Conservation (phyloP, 805 yeast species). For the Zygotorulaspora chibaensis region DNA sequence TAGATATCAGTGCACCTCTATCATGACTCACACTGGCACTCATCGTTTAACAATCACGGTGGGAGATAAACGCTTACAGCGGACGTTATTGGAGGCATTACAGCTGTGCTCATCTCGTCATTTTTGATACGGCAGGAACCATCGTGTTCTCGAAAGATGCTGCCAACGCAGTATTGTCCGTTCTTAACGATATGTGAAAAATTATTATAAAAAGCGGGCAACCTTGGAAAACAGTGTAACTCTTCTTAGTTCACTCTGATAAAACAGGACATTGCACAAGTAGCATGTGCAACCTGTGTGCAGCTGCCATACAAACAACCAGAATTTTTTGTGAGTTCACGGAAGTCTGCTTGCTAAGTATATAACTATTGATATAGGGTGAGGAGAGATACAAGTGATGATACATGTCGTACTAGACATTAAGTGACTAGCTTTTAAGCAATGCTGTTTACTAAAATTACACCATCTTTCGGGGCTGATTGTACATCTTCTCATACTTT, state of each 20-base stretch:
- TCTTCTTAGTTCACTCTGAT: too few relatives aligned
- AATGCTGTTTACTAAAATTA: slow-evolving; percentile 37
- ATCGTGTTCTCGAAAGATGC: neutral
- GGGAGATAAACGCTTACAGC: too few relatives aligned
- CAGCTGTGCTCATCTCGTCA: too few relatives aligned
- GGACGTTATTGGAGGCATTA: too few relatives aligned
- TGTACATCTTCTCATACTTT: slow-evolving; percentile 4
- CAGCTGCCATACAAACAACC: too few relatives aligned
- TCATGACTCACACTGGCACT: slow-evolving; percentile 13
- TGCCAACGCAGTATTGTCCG: too few relatives aligned
- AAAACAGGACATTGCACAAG: too few relatives aligned
- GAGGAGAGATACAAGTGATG: slow-evolving; percentile 30
- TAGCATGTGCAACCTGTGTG: too few relatives aligned
- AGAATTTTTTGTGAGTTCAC: too few relatives aligned
- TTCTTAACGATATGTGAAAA: neutral
- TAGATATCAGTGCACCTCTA: slow-evolving; percentile 14
- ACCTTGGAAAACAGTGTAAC: neutral
- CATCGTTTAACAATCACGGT: neutral
- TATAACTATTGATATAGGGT: neutral
- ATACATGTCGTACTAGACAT: slow-evolving; percentile 34
- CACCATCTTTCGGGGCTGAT: slow-evolving; percentile 43
- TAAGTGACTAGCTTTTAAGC: slow-evolving; percentile 37
- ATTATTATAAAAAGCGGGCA: neutral
- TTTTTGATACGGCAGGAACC: neutral
- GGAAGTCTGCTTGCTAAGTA: too few relatives aligned